These are phyloP conservation scores for Pelargonium myrrhifolium DNA, from an alignment of 441 rosid genomes.

Conservation along the genomic window DNA sequence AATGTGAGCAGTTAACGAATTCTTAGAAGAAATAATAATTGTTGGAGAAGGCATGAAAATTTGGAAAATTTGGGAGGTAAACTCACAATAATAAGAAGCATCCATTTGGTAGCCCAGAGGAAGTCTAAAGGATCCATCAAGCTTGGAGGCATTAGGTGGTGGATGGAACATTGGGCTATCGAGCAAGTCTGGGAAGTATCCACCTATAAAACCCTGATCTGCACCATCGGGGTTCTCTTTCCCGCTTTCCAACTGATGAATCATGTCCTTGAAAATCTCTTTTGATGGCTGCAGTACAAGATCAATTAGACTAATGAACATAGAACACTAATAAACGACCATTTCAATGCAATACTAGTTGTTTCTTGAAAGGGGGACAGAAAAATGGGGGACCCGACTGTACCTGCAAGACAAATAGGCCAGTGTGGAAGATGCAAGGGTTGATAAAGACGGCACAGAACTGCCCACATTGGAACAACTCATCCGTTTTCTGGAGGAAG, in stretches of 20 bases:
- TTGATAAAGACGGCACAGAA: constrained; percentile 94
- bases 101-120: constrained; percentile 98
- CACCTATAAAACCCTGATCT: constrained; percentile 88
- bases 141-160: constrained; percentile 41
- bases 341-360: background rate
- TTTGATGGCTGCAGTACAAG: constrained; percentile 52
- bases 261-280: constrained; percentile 62
- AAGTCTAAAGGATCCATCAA: constrained; percentile 67
- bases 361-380: too few species aligned
- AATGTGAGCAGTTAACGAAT: background rate
- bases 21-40: background rate
- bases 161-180: constrained; percentile 69
- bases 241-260: constrained; percentile 52
- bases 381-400: background rate
- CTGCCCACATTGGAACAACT: constrained; percentile 85
- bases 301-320: background rate
- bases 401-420: constrained; percentile 82
- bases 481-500: constrained; percentile 68
- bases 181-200: constrained; percentile 77
- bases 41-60: background rate
- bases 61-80: background rate
- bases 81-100: constrained; percentile 81
- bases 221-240: constrained; percentile 81
- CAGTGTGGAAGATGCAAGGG: constrained; percentile 95
- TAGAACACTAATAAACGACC: background rate